Percentiles rank a stretch among this genome's conserved stretches.
Evolutionary conservation across 2,329 filamentous ascomycete species (phyloP).

Genomic region (Fusarium phyllophilum): DNA sequence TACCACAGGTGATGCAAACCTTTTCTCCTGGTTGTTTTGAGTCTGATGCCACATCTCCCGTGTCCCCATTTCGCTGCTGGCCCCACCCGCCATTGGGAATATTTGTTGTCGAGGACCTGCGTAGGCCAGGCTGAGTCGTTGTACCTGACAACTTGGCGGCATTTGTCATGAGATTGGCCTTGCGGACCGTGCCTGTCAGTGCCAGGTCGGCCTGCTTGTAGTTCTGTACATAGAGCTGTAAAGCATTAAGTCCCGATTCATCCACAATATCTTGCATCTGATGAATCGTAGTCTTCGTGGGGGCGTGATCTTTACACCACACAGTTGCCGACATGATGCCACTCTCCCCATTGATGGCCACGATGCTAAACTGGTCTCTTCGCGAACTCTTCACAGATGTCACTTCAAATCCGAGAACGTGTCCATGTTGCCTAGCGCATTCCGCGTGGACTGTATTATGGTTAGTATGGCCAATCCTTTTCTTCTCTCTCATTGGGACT

Average conservation of each 20-base stretch:
- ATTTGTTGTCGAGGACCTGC: slow-evolving; percentile 67
- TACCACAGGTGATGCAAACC: slow-evolving; percentile 71
- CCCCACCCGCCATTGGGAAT: slow-evolving; percentile 37
- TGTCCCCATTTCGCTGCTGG: slow-evolving; percentile 42
- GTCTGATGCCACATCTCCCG: slow-evolving; percentile 41
- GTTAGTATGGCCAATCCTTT: slow-evolving; percentile 11
- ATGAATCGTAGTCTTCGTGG: slow-evolving; percentile 77
- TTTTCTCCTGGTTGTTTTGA: slow-evolving; percentile 58
- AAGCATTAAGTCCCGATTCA: slow-evolving; percentile 76
- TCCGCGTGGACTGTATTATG: slow-evolving; percentile 79
- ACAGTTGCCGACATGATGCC: slow-evolving; percentile 87
- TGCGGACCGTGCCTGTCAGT: slow-evolving; percentile 90
- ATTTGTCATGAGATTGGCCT: slow-evolving; percentile 80
- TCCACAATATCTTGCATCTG: slow-evolving; percentile 80
- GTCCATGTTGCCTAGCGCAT: slow-evolving; percentile 86
- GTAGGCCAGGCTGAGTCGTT: slow-evolving; percentile 51
- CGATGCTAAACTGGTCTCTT: slow-evolving; percentile 80
- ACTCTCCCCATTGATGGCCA: slow-evolving; percentile 82
- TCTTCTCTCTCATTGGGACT: slow-evolving; percentile 36
- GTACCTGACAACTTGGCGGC: slow-evolving; percentile 65
- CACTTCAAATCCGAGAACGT: slow-evolving; percentile 89
- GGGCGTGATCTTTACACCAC: slow-evolving; percentile 91
- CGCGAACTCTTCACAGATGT: slow-evolving; percentile 89
- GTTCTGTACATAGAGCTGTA: slow-evolving; percentile 87
- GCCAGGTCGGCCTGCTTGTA: slow-evolving; percentile 96